Percentiles rank a stretch among this genome's conserved stretches.
phyloP scores from a whole-genome alignment of 306 rosid genomes.

The Pueraria montana region DNA sequence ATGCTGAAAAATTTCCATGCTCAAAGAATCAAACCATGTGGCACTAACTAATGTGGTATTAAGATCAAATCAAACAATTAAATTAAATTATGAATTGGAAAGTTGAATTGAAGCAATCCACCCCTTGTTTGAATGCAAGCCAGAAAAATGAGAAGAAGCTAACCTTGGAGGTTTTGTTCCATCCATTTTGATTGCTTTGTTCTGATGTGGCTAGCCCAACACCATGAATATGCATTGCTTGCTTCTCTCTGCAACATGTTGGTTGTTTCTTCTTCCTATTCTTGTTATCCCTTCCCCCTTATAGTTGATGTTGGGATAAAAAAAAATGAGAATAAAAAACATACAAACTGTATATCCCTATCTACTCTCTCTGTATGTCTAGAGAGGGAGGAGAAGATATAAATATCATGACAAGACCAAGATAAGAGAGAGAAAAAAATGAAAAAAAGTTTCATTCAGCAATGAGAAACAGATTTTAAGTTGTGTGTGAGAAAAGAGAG shows the following conservation, averaged over 20 bases:
- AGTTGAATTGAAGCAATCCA: background rate
- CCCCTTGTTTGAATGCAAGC: background rate
- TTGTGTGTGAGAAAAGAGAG: constrained; percentile 51
- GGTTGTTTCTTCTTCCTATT: constrained; percentile 23
- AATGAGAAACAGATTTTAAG: background rate
- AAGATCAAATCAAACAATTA: constrained; percentile 6
- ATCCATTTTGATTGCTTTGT: constrained; percentile 98
- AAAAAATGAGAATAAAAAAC: constrained; percentile 38
- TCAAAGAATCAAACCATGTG: constrained; percentile 8
- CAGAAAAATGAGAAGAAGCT: constrained; percentile 17
- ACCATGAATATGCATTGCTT: constrained; percentile 96
- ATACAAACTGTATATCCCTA: constrained; percentile 35
- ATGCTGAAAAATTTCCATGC: constrained; percentile 3
- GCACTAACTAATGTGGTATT: background rate
- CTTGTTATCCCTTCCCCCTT: constrained; percentile 31
- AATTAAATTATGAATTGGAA: background rate
- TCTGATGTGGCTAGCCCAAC: constrained; percentile 98
- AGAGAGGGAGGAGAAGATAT: constrained; percentile 53
- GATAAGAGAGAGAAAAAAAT: constrained; percentile 4
- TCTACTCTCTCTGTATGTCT: constrained; percentile 29
- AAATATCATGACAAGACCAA: constrained; percentile 41
- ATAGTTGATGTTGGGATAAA: constrained; percentile 18
- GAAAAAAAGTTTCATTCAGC: background rate
- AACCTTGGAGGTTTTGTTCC: constrained; percentile 90
- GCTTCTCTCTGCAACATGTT: constrained; percentile 96